These are phyloP conservation scores for Buddleja alternifolia DNA, from an alignment of 257 asterid species.

Conservation along the genomic window DNA sequence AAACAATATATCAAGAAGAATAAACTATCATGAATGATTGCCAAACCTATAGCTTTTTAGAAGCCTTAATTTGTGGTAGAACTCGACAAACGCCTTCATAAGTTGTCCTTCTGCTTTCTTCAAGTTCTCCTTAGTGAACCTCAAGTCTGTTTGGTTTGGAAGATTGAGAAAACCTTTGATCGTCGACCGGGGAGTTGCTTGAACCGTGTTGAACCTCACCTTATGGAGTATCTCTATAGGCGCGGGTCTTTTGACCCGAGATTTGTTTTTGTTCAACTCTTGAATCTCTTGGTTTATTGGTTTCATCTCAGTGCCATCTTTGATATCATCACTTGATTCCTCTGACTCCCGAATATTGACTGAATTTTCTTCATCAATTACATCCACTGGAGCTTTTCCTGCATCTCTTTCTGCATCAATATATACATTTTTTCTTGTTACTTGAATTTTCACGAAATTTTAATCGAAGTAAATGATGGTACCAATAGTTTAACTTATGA, in stretches of 20 bases:
- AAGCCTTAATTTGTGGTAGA: constrained; percentile 51
- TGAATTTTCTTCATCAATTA: constrained; percentile 42
- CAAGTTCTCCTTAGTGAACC: constrained; percentile 49
- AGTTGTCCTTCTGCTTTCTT: constrained; percentile 51
- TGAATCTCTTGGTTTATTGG: not conserved
- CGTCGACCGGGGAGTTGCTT: constrained; percentile 48
- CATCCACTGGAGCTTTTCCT: constrained; percentile 33
- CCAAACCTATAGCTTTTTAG: constrained; percentile 53
- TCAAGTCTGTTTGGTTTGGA: constrained; percentile 39
- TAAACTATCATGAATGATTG: not conserved
- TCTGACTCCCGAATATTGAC: not conserved
- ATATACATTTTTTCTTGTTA: not conserved
- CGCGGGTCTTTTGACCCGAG: constrained; percentile 28
- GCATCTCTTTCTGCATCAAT: constrained; percentile 26
- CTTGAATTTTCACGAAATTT: not conserved
- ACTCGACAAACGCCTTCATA: constrained; percentile 50
- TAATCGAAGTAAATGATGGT: not conserved
- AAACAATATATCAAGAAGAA: not conserved
- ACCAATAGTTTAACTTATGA: too few species aligned
- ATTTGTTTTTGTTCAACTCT: too few species aligned
- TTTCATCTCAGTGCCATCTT: constrained; percentile 26
- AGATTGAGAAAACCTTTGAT: constrained; percentile 45
- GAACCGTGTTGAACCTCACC: constrained; percentile 42
- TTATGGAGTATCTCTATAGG: constrained; percentile 43
- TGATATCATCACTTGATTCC: constrained; percentile 17